Evolutionary conservation across 495 filamentous ascomycete species (phyloP).

Genomic region (Lasiosphaeria ovina): DNA sequence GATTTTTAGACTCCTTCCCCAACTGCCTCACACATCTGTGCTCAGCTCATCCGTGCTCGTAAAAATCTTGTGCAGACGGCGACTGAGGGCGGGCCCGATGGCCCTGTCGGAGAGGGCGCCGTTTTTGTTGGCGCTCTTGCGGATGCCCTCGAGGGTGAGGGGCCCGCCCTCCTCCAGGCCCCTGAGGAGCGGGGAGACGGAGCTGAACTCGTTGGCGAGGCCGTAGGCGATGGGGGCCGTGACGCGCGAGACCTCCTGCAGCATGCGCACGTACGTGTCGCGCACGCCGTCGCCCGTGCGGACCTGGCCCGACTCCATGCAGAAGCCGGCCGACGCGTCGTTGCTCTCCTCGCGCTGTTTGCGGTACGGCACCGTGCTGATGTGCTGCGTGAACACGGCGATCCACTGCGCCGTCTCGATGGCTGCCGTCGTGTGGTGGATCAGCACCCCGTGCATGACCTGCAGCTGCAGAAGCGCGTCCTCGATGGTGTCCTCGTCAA

Average conservation of each 20-base stretch:
- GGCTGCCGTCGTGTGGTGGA: constrained; percentile 65
- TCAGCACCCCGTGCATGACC: constrained; percentile 61
- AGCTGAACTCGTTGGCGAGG: constrained; percentile 60
- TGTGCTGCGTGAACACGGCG: constrained; percentile 74
- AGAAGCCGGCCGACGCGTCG: constrained; percentile 61
- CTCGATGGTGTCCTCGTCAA: constrained; percentile 73
- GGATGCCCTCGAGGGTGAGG: constrained; percentile 57
- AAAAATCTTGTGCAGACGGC: constrained; percentile 71
- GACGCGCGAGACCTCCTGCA: constrained; percentile 72
- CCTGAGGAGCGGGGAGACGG: constrained; percentile 53
- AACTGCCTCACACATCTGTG: constrained; percentile 58
- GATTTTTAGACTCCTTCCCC: no score
- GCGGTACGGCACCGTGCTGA: constrained; percentile 73
- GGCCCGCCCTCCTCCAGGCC: constrained; percentile 62
- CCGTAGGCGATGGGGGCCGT: constrained; percentile 74
- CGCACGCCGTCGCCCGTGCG: constrained; percentile 63
- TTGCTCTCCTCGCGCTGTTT: constrained; percentile 39
- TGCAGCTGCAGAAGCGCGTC: constrained; percentile 72
- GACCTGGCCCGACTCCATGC: constrained; percentile 81
- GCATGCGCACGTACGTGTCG: constrained; percentile 75
- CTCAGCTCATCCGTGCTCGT: constrained; percentile 63
- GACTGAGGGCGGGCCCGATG: constrained; percentile 69
- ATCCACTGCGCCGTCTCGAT: constrained; percentile 77
- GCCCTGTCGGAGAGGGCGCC: constrained; percentile 63
- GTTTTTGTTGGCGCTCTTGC: constrained; percentile 66